phyloP scores from a whole-genome alignment of 441 rosid genomes.

The Kokia cookei region DNA sequence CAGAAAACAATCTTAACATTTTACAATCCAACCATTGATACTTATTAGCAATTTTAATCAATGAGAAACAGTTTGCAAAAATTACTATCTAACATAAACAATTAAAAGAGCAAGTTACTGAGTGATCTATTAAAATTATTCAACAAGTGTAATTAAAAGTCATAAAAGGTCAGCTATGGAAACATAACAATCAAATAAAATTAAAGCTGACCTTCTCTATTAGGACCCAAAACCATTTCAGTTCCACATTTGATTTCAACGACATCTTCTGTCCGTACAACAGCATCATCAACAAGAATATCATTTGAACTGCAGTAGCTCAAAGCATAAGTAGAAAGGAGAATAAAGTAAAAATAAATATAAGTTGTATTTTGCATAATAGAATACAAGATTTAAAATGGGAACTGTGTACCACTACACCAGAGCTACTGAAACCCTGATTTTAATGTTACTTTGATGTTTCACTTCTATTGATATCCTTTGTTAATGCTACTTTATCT shows the following conservation, averaged over 20 bases:
- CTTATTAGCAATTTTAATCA: neutral
- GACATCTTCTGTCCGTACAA: slow-evolving; percentile 41
- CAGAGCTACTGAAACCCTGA: neutral
- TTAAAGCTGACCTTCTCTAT: slow-evolving; percentile 50
- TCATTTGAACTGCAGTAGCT: slow-evolving; percentile 42
- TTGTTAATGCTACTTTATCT: neutral
- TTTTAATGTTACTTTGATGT: neutral
- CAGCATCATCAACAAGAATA: slow-evolving; percentile 60
- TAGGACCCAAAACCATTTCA: slow-evolving; percentile 62
- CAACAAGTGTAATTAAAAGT: neutral
- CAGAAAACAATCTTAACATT: neutral
- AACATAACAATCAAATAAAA: slow-evolving; percentile 6
- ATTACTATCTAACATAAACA: neutral
- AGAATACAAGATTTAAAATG: neutral
- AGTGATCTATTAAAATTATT: neutral
- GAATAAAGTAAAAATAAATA: neutral
- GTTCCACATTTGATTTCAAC: slow-evolving; percentile 53
- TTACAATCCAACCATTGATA: neutral
- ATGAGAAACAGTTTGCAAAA: neutral
- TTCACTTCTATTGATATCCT: neutral
- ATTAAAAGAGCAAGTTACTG: neutral
- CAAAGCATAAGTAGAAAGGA: neutral
- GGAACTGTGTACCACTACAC: neutral
- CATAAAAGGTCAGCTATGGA: slow-evolving; percentile 3
- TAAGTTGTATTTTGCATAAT: neutral